These are phyloP conservation scores for Aureobasidium zeae DNA, from an alignment of 2,329 filamentous ascomycete species.

Conservation along the genomic window DNA sequence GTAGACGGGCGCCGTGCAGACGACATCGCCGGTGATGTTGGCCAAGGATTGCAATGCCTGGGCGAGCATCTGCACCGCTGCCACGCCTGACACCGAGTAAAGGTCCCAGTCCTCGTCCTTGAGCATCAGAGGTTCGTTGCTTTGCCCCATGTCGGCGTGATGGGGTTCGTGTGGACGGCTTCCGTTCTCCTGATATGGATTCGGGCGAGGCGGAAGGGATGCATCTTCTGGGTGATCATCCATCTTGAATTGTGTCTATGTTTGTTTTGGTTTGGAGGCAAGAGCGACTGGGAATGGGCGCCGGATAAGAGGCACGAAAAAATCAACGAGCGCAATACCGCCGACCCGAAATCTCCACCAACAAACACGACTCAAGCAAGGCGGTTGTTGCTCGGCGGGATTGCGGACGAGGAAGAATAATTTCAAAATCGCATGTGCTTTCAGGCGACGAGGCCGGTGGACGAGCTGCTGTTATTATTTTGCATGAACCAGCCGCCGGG, in stretches of 20 bases:
- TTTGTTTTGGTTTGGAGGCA: neutral
- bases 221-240: too few species aligned
- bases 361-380: neutral
- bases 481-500: too few species aligned
- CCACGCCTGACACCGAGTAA: constrained; percentile 60
- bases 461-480: too few species aligned
- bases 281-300: neutral
- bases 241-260: too few species aligned
- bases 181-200: constrained; percentile 13
- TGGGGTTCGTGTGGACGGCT: constrained; percentile 16
- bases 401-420: neutral
- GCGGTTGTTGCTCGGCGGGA: neutral
- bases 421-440: too few species aligned
- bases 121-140: constrained; percentile 25
- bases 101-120: constrained; percentile 50
- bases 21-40: constrained; percentile 65
- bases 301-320: neutral
- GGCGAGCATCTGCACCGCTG: constrained; percentile 72
- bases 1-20: constrained; percentile 61
- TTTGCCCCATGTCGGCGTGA: constrained; percentile 14
- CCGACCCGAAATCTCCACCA: neutral
- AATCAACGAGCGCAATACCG: constrained; percentile 3
- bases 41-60: constrained; percentile 52
- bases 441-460: too few species aligned
- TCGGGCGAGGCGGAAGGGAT: constrained; percentile 7